These are phyloP conservation scores for Chaetomiaceae sp. DNA, from an alignment of 2,329 filamentous ascomycete genomes.

Conservation along the genomic window DNA sequence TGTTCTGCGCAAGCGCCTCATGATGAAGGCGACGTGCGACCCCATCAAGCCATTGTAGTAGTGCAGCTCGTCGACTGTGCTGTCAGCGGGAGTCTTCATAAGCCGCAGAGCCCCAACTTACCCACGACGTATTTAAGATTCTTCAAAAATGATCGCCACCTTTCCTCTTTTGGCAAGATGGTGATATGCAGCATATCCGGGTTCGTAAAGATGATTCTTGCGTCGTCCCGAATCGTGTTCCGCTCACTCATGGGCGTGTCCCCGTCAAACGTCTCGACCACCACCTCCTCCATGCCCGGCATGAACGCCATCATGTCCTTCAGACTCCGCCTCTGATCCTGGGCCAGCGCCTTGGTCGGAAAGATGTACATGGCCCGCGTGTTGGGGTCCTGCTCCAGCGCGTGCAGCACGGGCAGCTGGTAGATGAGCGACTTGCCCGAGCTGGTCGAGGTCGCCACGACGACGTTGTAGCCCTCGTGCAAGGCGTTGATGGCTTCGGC, in stretches of 20 bases:
- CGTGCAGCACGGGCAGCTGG: slow-evolving; percentile 85
- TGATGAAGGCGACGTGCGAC: slow-evolving; percentile 89
- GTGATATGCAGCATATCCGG: slow-evolving; percentile 97
- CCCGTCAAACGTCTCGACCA: slow-evolving; percentile 94
- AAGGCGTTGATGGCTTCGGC: slow-evolving; percentile 89
- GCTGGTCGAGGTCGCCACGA: slow-evolving; percentile 90
- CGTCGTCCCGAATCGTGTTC: slow-evolving; percentile 78
- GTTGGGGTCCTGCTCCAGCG: slow-evolving; percentile 70
- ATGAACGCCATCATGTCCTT: slow-evolving; percentile 81
- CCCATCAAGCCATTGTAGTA: slow-evolving; percentile 96
- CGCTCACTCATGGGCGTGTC: slow-evolving; percentile 82
- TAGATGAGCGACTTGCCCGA: slow-evolving; percentile 99
- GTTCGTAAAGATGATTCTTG: slow-evolving; percentile 92
- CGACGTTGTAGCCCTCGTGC: slow-evolving; percentile 76
- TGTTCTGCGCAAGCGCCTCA: slow-evolving; percentile 80
- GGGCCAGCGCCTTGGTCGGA: slow-evolving; percentile 91
- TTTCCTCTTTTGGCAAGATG: slow-evolving; percentile 85
- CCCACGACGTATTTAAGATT: slow-evolving; percentile 82
- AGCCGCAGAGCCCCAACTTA: no score
- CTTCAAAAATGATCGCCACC: slow-evolving; percentile 83
- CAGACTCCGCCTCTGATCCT: slow-evolving; percentile 87
- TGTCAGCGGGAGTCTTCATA: not conserved
- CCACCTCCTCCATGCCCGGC: slow-evolving; percentile 65
- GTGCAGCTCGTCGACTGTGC: slow-evolving; percentile 73
- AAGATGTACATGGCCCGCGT: slow-evolving; percentile 96